Evolutionary conservation across 2,329 filamentous ascomycete genomes (phyloP), one percentile per base, ranked within the genome.

Genomic region (Ophiostoma sp.): DNA sequence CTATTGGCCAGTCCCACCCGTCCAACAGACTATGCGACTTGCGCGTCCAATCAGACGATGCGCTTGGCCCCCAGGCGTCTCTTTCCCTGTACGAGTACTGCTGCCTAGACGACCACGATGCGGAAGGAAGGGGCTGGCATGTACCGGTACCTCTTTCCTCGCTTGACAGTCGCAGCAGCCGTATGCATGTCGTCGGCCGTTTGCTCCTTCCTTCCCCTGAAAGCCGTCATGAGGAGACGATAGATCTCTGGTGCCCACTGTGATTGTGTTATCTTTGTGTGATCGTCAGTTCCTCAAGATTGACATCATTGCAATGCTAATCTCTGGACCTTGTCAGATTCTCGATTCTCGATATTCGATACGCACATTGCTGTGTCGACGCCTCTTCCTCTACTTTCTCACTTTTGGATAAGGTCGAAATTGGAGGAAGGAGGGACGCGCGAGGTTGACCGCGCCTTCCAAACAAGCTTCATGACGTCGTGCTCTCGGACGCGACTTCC

Each of bases 11-110:
- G 16, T 16, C 38, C 40, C 11, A 5, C n/a, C 16, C 16, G 42
- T 66, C 18, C 16, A 41, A 36, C 27, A 27, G 27, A 27, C 27
- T 36, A 41, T 41, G 49, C 16, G 64, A 12, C n/a, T 66, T 68
- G 64, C 64, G 68, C 69, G 40, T n/a, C 69, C 64, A 70, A 70
- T 70, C 58, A 70, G 41, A 67, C 42, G 49, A 47, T 41, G 65
- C 47, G 47, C 66, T 44, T 64, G 45, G 66, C 45, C 58, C n/a
- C 27, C 11, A 6, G 27, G 9, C 14, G 27, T 60, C 27, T 27
- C 27, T 27, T 27, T 27, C 27, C 27, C 27, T 27, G 27, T 27
- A 27, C 27, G 55, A 40, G 9, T 6, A 62, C 60, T 63, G 60
- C 60, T 63, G 60, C 60, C 60, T 42, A 40, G 60, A 62, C 58